These are phyloP conservation scores for Phialocephala sp. DNA, from an alignment of 2,329 filamentous ascomycete species.

Conservation along the genomic window DNA sequence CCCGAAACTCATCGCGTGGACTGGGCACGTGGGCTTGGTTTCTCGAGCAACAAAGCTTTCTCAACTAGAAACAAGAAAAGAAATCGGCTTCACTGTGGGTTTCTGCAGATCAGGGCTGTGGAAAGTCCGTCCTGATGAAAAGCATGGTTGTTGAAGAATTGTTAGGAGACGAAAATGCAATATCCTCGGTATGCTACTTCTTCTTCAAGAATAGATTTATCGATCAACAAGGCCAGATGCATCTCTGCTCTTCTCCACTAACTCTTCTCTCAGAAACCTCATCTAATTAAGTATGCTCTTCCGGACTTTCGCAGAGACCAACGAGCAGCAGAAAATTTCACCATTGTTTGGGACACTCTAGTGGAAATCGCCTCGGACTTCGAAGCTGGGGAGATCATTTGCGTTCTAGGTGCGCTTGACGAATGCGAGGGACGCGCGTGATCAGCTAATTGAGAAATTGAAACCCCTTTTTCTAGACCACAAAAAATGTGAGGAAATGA, in stretches of 20 bases:
- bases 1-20: constrained; percentile 35
- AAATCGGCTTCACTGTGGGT: constrained; percentile 41
- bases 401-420: constrained; percentile 50
- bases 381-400: constrained; percentile 40
- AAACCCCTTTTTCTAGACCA: not conserved
- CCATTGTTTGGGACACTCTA: constrained; percentile 43
- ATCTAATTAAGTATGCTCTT: constrained; percentile 1
- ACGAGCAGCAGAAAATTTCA: not conserved
- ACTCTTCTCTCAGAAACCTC: not conserved
- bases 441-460: constrained; percentile 32
- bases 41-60: constrained; percentile 42
- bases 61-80: constrained; percentile 38
- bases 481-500: not conserved
- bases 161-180: not conserved
- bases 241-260: constrained; percentile 3
- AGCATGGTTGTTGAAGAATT: constrained; percentile 40
- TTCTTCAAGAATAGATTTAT: constrained; percentile 47
- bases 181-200: constrained; percentile 48
- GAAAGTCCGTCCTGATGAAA: constrained; percentile 48
- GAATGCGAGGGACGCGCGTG: constrained; percentile 42
- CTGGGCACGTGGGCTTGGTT: constrained; percentile 45
- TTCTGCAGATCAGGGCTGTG: constrained; percentile 48
- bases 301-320: not conserved
- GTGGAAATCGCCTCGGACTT: constrained; percentile 36
- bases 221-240: constrained; percentile 16